Evolutionary conservation across 495 filamentous ascomycete genomes (phyloP), one percentile per base, ranked within the genome.

Genomic region (Hypoxylon lienhwacheense): DNA sequence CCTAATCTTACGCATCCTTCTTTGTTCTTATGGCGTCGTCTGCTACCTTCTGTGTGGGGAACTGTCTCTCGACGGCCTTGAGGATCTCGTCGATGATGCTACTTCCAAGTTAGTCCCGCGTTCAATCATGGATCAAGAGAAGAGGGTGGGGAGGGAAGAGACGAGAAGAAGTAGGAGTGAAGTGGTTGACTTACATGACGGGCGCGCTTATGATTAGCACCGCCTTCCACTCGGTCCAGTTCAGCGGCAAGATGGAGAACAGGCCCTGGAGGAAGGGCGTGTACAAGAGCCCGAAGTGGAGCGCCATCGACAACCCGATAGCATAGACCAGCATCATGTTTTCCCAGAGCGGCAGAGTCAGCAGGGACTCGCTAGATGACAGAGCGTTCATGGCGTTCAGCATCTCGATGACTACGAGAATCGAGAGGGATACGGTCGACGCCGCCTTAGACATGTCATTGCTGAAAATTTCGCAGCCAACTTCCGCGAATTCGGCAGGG

Each of bases 321-420:
- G 95, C 95, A 60, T 95, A 96, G 47, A 99, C 86, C 6, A 99
- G 81, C 79, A 93, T 90, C 84, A 95, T 90, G 73, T 99, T 99
- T 64, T 93, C 81, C 91, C 90, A 95, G 19, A 99, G 74, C 12
- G 90, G 91, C 55, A 97, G 84, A 7, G 93, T 97, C 22, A 99
- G 72, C 2, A 99, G 85, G 4, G 89, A 95, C 71, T 97, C 95
- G 71, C 88, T 92, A 6, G 89, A 95, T 11, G 91, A 96, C 11
- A 99, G 81, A 1, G 93, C 93, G 68, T 99, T 99, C 89, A 99
- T 96, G 50, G 95, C 95, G 73, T 99, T 99, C 60, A 99, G 77
- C 95, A 99, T 99, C 78, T 99, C 95, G 66, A 99, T 97, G 54
- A 96, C 90, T 21, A 99, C 95, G 19, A 99, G 81, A 66, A 87